A percentile compares a stretch with the other conserved stretches of the same genome.
These are phyloP conservation scores for Aphanomyces cochlioides DNA, from an alignment of 352 stramenopile species.

Conservation along the genomic window DNA sequence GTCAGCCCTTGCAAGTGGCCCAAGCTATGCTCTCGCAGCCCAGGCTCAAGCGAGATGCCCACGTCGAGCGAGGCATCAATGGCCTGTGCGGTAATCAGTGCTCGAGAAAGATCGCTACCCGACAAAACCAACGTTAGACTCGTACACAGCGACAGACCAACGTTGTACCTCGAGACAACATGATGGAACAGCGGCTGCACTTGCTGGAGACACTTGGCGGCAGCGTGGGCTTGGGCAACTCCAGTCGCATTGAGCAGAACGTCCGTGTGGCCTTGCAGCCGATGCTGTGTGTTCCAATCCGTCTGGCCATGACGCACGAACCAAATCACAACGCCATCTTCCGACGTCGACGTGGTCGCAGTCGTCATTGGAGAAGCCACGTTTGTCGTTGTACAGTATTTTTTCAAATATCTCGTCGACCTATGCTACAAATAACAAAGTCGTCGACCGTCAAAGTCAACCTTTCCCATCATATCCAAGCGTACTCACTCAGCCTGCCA, in stretches of 20 bases:
- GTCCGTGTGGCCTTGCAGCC: constrained; percentile 25
- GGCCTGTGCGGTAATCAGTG: constrained; percentile 10
- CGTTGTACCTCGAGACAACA: constrained; percentile 17
- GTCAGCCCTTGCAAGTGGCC: constrained; percentile 17
- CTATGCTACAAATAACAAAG: too few species aligned
- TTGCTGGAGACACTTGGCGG: constrained; percentile 5
- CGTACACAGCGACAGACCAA: background rate
- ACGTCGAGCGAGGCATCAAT: constrained; percentile 13
- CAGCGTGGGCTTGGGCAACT: background rate
- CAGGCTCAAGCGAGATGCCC: background rate
- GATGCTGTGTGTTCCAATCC: constrained; percentile 28
- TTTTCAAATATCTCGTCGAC: too few species aligned
- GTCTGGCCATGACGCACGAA: constrained; percentile 29
- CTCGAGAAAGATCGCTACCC: constrained; percentile 20
- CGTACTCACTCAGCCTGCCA: too few species aligned
- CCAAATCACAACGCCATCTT: constrained; percentile 13
- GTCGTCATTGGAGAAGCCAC: too few species aligned
- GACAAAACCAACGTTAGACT: constrained; percentile 2
- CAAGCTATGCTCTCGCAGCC: constrained; percentile 14
- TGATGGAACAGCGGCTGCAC: constrained; percentile 5
- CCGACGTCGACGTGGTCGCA: too few species aligned
- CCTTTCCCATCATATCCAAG: too few species aligned
- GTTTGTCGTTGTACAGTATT: too few species aligned
- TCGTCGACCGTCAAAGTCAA: too few species aligned
- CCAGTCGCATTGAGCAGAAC: constrained; percentile 24